These are phyloP conservation scores for Sechiopsis laciniata DNA, from an alignment of 306 rosid species.

Conservation along the genomic window DNA sequence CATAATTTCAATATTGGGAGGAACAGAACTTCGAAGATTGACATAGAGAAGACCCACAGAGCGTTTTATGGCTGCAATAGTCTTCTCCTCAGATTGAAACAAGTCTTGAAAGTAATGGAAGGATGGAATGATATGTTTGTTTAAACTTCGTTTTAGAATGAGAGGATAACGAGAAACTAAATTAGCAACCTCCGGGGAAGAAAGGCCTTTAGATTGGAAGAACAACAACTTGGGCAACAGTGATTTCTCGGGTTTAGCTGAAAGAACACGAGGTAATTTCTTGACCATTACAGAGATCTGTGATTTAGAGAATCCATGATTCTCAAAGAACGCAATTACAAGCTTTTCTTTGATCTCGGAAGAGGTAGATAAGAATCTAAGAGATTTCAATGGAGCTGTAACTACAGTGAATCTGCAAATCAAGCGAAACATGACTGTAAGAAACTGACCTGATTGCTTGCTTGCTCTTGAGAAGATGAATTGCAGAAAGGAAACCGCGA, in stretches of 20 bases:
- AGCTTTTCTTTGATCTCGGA: conserved; percentile 4
- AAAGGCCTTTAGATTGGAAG: too few relatives aligned
- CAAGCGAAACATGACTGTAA: neutral
- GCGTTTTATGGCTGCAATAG: too few relatives aligned
- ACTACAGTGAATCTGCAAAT: neutral
- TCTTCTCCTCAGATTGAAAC: conserved; percentile 17
- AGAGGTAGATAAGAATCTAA: neutral
- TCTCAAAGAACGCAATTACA: conserved; percentile 14
- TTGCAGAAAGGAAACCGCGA: too few relatives aligned
- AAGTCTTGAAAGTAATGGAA: conserved; percentile 28
- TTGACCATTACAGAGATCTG: conserved; percentile 26
- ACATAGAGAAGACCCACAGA: too few relatives aligned
- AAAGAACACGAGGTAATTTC: conserved; percentile 17
- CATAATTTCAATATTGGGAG: neutral
- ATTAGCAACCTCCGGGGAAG: neutral
- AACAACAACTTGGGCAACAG: too few relatives aligned
- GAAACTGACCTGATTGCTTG: neutral
- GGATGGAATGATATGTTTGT: conserved; percentile 26
- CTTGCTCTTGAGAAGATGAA: neutral
- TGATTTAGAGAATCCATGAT: conserved; percentile 29
- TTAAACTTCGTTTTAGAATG: conserved; percentile 21
- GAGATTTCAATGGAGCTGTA: neutral
- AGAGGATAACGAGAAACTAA: neutral
- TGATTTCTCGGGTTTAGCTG: conserved; percentile 21
- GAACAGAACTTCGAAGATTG: too few relatives aligned